Evolutionary conservation across 2,329 filamentous ascomycete species (phyloP).

Genomic region (Penicillium capsulatum): DNA sequence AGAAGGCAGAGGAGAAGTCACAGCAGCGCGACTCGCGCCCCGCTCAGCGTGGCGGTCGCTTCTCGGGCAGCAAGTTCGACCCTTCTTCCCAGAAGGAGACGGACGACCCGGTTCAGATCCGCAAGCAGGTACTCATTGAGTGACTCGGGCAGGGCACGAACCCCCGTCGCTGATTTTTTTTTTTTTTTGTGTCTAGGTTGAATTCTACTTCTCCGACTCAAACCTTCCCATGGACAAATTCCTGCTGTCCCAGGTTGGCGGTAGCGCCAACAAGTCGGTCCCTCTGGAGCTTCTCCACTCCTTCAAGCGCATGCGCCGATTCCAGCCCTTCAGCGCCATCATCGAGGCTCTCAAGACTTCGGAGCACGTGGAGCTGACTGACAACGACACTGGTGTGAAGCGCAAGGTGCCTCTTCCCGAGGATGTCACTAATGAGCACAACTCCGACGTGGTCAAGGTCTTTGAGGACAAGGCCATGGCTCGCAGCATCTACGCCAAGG

Average conservation of each 20-base stretch:
- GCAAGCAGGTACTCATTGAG: constrained; percentile 63
- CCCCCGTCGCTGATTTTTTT: constrained; percentile 5
- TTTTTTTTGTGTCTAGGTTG: constrained; percentile 56
- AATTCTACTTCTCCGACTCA: constrained; percentile 92
- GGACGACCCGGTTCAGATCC: constrained; percentile 74
- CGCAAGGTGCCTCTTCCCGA: constrained; percentile 68
- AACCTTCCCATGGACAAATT: constrained; percentile 88
- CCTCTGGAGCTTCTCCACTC: constrained; percentile 70
- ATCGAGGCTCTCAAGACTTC: constrained; percentile 79
- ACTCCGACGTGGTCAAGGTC: constrained; percentile 51
- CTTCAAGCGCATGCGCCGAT: constrained; percentile 95
- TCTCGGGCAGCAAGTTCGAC: constrained; percentile 60
- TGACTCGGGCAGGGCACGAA: neutral
- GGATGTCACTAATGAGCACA: constrained; percentile 52
- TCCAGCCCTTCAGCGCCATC: constrained; percentile 80
- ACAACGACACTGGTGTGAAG: constrained; percentile 67
- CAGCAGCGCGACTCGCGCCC: constrained; percentile 24
- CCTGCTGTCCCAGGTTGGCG: constrained; percentile 73
- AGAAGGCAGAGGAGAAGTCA: constrained; percentile 33
- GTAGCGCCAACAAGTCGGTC: constrained; percentile 69
- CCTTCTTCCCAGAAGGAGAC: constrained; percentile 64
- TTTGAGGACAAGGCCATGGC: constrained; percentile 64
- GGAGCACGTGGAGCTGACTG: constrained; percentile 66
- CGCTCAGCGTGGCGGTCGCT: constrained; percentile 24
- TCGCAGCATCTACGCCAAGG: constrained; percentile 85